Base-by-base conservation (phyloP, 768 basidiomycete species). In the Termitomyces eurrhizus region DNA sequence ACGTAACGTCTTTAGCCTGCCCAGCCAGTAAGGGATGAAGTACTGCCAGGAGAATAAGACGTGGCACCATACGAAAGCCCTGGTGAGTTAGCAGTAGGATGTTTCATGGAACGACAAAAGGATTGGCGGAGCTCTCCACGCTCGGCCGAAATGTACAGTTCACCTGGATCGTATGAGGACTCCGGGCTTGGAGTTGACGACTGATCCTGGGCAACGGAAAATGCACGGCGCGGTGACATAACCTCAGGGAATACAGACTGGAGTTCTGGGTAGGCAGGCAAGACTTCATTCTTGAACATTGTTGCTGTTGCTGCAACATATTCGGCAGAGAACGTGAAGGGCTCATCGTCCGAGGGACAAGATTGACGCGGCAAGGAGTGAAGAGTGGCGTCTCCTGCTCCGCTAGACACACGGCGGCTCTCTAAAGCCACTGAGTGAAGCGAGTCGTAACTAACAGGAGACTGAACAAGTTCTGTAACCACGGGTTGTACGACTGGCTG, bases 1-100 rank as follows among this genome's bases (percentile, higher is more conserved):
- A 65, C 63, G 68, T 62, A 21, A 24, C 64, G 64, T 59, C 51
- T 74, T 44, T 70, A 79, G 13, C 80, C 80, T 46, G 82, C 79
- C 80, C 80, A 80, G 1, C 79, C 79, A 18, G 76, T 80, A 55
- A 81, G 71, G 7, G 80, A 81, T n/a, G 76, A 78, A 58, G 64
- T 73, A 50, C 70, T 70, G 35, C 66, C 67, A 18, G 71, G 63
- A 12, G 70, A 66, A 59, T 71, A 70, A 6, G 68, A 50, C 53
- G 72, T 66, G 42, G 65, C 58, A 48, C 54, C 54, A 33, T 68
- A 67, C 33, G 64, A 56, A 24, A 65, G 54, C 54, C 60, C 53
- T 13, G 63, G 61, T 8, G 64, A 64, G 35, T 58, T 45, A 18
- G 63, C 24, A 9, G 37, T 13, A 11, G 55, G 53, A 4, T 65